These are phyloP conservation scores for Desmodesmus armatus DNA, from an alignment of 139 green algal species.

Conservation along the genomic window DNA sequence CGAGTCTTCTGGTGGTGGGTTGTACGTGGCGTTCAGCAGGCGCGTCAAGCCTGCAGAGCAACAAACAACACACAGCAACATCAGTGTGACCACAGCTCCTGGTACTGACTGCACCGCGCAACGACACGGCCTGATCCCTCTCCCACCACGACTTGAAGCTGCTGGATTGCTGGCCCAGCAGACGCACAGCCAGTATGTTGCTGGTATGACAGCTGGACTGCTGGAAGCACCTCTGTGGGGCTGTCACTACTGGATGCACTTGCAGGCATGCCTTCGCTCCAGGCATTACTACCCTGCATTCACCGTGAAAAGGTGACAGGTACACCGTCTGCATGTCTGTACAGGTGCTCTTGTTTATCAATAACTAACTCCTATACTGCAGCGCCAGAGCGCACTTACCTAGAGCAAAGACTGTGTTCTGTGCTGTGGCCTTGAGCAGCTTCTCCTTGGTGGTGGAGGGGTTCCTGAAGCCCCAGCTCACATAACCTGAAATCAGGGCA, in stretches of 20 bases:
- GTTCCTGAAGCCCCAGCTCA: constrained; percentile 30
- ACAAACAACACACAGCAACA: no score
- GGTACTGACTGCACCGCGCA: no score
- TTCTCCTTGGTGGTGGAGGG: constrained; percentile 26
- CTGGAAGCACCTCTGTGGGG: neutral
- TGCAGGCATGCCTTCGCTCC: neutral
- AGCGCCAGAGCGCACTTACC: constrained; percentile 3
- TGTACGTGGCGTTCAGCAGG: constrained; percentile 20
- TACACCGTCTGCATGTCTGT: neutral
- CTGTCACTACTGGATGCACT: neutral
- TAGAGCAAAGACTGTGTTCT: constrained; percentile 18
- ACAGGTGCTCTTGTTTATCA: neutral
- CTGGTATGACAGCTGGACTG: neutral
- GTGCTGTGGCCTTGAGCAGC: constrained; percentile 27
- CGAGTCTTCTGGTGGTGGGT: constrained; percentile 8
- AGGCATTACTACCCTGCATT: neutral
- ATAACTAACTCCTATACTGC: neutral
- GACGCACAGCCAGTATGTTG: no score
- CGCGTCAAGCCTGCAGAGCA: constrained; percentile 2
- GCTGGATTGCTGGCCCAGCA: no score
- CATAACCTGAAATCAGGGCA: constrained; percentile 25
- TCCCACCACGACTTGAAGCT: no score
- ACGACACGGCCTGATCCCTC: no score
- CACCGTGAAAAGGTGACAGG: neutral
- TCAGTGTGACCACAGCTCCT: no score